Conservation (phyloP, 345 rosid species). For the Hypericum perforatum region DNA sequence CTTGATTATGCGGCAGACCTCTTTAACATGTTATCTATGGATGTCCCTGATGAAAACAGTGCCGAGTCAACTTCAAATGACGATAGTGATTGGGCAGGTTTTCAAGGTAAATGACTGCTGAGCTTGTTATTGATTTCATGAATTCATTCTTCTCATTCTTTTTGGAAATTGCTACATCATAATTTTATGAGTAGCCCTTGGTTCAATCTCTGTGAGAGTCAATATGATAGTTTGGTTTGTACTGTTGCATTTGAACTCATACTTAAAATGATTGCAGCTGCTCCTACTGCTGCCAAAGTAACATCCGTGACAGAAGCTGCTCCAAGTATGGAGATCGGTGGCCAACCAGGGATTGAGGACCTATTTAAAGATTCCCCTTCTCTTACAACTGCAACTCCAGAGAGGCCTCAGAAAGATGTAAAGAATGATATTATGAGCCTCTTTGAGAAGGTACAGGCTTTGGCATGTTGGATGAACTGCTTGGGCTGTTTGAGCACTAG, state of each 20-base stretch:
- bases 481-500: no score
- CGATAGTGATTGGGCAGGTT: slow-evolving; percentile 85
- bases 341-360: slow-evolving; percentile 68
- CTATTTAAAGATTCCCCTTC: slow-evolving; percentile 55
- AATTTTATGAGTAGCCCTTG: slow-evolving; percentile 8
- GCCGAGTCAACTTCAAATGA: slow-evolving; percentile 48
- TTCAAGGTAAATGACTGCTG: slow-evolving; percentile 56
- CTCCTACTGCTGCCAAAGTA: slow-evolving; percentile 37
- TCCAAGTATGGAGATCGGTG: slow-evolving; percentile 33
- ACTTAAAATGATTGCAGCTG: slow-evolving; percentile 27
- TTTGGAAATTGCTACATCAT: slow-evolving; percentile 1
- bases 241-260: slow-evolving; percentile 8
- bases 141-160: no score
- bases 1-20: slow-evolving; percentile 77
- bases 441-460: slow-evolving; percentile 74
- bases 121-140: not conserved
- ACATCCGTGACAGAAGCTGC: slow-evolving; percentile 31
- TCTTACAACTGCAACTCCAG: slow-evolving; percentile 24
- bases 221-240: not conserved
- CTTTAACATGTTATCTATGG: slow-evolving; percentile 79
- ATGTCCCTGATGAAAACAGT: slow-evolving; percentile 50
- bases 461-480: not conserved
- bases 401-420: slow-evolving; percentile 66
- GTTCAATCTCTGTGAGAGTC: slow-evolving; percentile 4
- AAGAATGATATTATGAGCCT: slow-evolving; percentile 94